Base-by-base conservation (phyloP, 352 stramenopile genomes). In the Phytophthora agathidicida region DNA sequence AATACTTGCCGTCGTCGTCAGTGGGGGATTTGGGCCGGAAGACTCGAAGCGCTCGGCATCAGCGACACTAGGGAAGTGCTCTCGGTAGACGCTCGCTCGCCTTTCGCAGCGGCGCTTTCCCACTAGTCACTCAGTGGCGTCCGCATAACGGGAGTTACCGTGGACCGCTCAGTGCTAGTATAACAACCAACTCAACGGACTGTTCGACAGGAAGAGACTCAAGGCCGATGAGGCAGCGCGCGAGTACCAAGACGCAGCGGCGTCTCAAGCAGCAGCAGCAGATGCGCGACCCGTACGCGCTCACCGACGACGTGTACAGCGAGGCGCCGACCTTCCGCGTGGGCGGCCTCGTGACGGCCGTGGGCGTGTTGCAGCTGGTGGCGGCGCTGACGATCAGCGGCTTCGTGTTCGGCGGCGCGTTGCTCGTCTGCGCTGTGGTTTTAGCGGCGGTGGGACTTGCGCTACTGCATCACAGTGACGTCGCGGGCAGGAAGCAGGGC, bases 341-440 rank as follows among this genome's bases (percentile, higher is more conserved):
- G 11, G 62, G 71, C 13, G 71, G 74, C 13, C 55, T 79, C 30
- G 68, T 84, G 44, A 74, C 68, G 20, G 42, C 60, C 16, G 48
- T 65, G 11, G 63, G 69, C 16, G 56, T 68, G 51, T 30, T 79
- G 55, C 61, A 82, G 66, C 41, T 72, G 10, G 51, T 67, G 37
- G 46, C 43, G 39, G 56, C 32, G 7, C 35, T 72, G 17, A 52
- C 55, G 31, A 37, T 79, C 6, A 39, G 59, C 38, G 69, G 69
- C 51, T 64, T 73, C 42, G 39, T 81, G 35, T 80, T 83, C 38
- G 71, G 76, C 30, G 44, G 60, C 27, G 68, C 63, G 31, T 19
- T 83, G 20, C 44, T 86, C 47, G 74, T 86, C 32, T 79, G 70
- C 32, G 41, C 48, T 8, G 26, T 73, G 23, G 23, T 75, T 14